Evolutionary conservation across 2,329 filamentous ascomycete species (phyloP).

Genomic region (Penicillium expansum): DNA sequence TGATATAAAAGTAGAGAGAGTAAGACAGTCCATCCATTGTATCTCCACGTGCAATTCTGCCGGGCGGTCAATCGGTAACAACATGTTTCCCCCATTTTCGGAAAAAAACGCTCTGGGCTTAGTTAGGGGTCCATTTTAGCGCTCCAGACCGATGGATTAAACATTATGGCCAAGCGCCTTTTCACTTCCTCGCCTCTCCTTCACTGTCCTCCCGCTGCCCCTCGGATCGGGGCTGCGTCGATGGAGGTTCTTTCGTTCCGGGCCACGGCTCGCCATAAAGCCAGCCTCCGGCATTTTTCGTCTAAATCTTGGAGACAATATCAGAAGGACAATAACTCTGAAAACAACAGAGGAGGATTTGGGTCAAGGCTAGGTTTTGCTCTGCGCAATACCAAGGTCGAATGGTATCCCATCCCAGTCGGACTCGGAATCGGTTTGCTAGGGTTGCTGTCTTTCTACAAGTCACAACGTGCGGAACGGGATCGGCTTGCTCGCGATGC

Average conservation of each 20-base stretch:
- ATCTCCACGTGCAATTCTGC: conserved; percentile 17
- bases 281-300: conserved; percentile 35
- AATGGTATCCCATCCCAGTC: conserved; percentile 89
- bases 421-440: conserved; percentile 82
- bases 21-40: neutral
- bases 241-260: conserved; percentile 36
- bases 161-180: conserved; percentile 38
- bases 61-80: conserved; percentile 15
- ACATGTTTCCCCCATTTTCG: conserved; percentile 4
- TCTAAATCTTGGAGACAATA: conserved; percentile 44
- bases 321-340: conserved; percentile 38
- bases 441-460: conserved; percentile 79
- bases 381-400: conserved; percentile 63
- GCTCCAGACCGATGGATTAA: conserved; percentile 29
- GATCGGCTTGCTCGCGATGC: conserved; percentile 50
- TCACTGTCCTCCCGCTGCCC: conserved; percentile 23
- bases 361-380: conserved; percentile 57
- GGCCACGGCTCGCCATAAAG: conserved; percentile 30
- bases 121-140: conserved; percentile 9
- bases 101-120: conserved; percentile 17
- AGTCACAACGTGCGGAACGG: conserved; percentile 57
- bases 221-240: conserved; percentile 25
- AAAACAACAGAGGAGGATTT: conserved; percentile 51
- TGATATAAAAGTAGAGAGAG: neutral
- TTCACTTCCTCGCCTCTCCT: conserved; percentile 23